Base-by-base conservation (phyloP, 768 basidiomycete species). In the Boletus patriciae region DNA sequence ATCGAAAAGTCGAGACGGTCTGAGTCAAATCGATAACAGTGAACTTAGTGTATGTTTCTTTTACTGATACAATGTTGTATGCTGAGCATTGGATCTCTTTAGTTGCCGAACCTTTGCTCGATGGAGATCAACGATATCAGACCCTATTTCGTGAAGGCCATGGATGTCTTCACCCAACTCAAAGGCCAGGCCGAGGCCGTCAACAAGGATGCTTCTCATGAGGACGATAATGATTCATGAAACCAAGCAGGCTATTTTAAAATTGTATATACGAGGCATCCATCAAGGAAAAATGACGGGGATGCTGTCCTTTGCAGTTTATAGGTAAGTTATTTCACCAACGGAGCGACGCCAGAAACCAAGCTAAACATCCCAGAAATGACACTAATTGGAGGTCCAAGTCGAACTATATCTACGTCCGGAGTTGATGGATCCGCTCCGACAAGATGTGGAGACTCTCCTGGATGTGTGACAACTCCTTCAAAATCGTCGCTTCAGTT, bases 61-160 rank as follows among this genome's bases (percentile, higher is more conserved):
- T 46, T 33, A 31, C 34, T 34, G 8, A 16, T 4, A 33, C 55
- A 13, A 36, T 46, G 43, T 51, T 45, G 45, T 16, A 21, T 48
- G 50, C 38, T 50, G 37, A 50, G 6, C 19, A 18, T 16, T 25
- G 23, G 16, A 1, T 19, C 43, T 36, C 31, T 29, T 38, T 18
- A 95, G 93, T 78, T 97, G 57, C 85, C 91, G 5, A 90, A 94
- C 61, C 75, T 96, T 19, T 89, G 85, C 58, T 84, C 91, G 1
- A 88, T 95, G 87, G 94, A 97, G 71, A 90, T 97, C 73, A 93
- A 94, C 74, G 94, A 96, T 69, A 89, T 96, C 62, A 81, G 92
- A 37, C 92, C 94, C 3, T 91, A 92, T 76, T 94, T 95, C 65
- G 77, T 88, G 34, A 85, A 85, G 60, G 83, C 92, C 1, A 94